A percentile compares a stretch with the other conserved stretches of the same genome.
Conservation (phyloP, 148 eudicot species). For the Fagopyrum esculentum region DNA sequence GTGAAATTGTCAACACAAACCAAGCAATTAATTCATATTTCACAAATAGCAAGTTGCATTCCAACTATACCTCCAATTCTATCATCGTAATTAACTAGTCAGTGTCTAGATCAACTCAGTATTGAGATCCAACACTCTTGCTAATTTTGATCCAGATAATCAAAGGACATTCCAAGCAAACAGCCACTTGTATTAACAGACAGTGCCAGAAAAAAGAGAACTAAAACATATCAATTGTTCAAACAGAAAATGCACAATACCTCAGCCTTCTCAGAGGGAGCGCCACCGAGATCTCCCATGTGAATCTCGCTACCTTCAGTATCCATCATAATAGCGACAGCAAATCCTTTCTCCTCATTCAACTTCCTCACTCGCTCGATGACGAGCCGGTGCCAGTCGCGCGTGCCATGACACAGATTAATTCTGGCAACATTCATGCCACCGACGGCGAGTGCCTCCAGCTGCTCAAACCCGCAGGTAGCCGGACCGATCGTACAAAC, state of each 20-base stretch:
- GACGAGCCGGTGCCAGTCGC: constrained; percentile 78
- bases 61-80: not conserved
- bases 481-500: constrained; percentile 77
- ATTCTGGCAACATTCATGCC: constrained; percentile 96
- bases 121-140: not conserved
- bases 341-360: constrained; percentile 85
- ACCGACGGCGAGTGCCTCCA: constrained; percentile 81
- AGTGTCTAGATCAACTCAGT: not conserved
- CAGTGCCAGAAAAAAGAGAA: not conserved
- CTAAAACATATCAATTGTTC: not conserved
- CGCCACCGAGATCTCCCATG: constrained; percentile 97
- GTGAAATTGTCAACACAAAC: not conserved
- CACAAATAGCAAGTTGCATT: not conserved
- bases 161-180: not conserved
- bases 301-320: constrained; percentile 99
- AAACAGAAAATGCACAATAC: constrained; percentile 17
- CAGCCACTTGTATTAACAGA: not conserved
- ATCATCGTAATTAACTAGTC: not conserved
- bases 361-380: constrained; percentile 66
- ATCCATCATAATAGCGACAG: constrained; percentile 97
- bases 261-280: constrained; percentile 80
- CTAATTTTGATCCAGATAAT: not conserved
- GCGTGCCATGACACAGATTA: constrained; percentile 90
- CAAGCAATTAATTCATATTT: not conserved
- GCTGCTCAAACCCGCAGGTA: constrained; percentile 62